Evolutionary conservation across 768 basidiomycete species (phyloP), one percentile per base, ranked within the genome.

Genomic region (Russula dissimulans): DNA sequence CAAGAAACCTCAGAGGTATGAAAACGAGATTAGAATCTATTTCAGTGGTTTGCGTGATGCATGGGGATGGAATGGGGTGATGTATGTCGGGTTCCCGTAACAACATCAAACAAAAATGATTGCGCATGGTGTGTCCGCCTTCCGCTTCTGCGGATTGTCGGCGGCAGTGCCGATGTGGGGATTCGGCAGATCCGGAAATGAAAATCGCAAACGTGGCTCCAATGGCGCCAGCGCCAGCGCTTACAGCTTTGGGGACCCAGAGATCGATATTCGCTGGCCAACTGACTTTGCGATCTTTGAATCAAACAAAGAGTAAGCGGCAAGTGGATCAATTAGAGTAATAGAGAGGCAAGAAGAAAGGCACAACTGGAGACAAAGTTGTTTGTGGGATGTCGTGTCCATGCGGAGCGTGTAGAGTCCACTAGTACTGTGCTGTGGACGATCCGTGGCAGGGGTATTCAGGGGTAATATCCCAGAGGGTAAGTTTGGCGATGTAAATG

Each of bases 191-290:
- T 10, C 42, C 22, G 17, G 22, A 18, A 17, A 36, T 15, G 53
- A 2, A 18, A 29, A 39, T 17, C 17, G 45, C 10, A 31, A 34
- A 38, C n/a, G 50, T 32, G 32, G 15, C 15, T 9, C 36, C 15
- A 39, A 7, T 10, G 10, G 34, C 34, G 34, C 34, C 12, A n/a
- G 34, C 34, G 34, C 34, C 12, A n/a, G 47, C 43, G 48, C 41
- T 22, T 55, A n/a, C 32, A 7, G 22, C 42, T 36, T 38, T 22
- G 11, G 22, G 22, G 72, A 14, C 18, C n/a, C 12, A 11, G 61
- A 67, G 76, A 8, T 69, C 69, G 15, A 69, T 69, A 44, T 57
- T 71, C 10, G 61, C 70, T 0, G 72, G 74, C 6, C 69, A 71
- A 26, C 22, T 26, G 22, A 68, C 58, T 68, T 69, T 36, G 67